Conservation (phyloP, 148 eudicot genomes). For the Vaccinium darrowii region DNA sequence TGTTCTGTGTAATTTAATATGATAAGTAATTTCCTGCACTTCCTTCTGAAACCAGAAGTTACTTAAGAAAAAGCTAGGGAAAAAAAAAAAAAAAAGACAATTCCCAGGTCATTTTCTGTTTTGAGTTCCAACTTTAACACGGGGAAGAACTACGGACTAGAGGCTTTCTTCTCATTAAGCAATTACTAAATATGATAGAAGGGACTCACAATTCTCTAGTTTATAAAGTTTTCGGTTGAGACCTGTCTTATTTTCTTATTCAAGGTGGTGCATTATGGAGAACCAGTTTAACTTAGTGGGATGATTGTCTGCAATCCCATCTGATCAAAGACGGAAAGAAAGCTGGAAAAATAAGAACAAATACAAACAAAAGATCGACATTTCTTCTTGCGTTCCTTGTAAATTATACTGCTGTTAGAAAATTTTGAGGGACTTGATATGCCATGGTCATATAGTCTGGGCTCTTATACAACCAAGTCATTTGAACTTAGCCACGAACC, state of each 20-base stretch:
- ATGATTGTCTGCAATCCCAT: background rate
- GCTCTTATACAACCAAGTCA: background rate
- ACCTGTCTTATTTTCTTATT: background rate
- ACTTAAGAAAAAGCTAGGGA: background rate
- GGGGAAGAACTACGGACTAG: background rate
- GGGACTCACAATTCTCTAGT: background rate
- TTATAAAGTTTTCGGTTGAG: background rate
- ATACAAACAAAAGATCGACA: background rate
- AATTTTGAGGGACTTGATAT: background rate
- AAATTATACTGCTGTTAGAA: background rate
- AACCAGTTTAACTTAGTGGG: background rate
- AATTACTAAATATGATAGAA: background rate
- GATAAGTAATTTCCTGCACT: background rate
- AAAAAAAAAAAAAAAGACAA: background rate
- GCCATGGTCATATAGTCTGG: background rate
- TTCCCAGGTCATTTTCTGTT: background rate
- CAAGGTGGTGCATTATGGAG: background rate
- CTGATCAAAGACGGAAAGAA: background rate
- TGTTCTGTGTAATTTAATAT: background rate
- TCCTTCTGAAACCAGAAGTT: background rate
- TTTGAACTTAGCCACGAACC: background rate
- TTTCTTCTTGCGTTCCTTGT: background rate
- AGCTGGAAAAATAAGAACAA: background rate
- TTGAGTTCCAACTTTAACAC: background rate
- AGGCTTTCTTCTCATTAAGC: background rate